Evolutionary conservation across 768 basidiomycete species (phyloP), one percentile per base, ranked within the genome.

Genomic region (Coprinopsis sp.): DNA sequence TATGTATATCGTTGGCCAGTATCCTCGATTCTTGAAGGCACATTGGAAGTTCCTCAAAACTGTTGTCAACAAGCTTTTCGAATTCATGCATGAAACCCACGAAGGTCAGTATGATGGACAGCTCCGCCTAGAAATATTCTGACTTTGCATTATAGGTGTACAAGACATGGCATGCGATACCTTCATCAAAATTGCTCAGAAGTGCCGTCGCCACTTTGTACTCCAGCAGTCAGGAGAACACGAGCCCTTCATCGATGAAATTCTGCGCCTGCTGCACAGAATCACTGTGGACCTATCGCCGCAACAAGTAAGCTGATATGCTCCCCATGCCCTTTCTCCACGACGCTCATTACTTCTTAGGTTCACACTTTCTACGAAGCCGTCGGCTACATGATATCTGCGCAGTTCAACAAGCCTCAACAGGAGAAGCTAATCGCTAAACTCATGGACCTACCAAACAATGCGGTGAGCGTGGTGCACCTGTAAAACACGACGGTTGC

Each of bases 41-140:
- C 96, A 99, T 64, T 99, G 96, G 96, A 99, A 98, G 70, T 99
- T 99, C 79, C 72, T 99, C 62, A 99, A 99, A 76, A 98, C 96
- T 2, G 96, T 99, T 45, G 95, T 99, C 52, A 99, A 98, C 72
- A 99, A 99, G 67, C 74, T 98, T 6, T 99, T 98, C 66, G 96
- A 99, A 64, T 99, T 99, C 65, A 98, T 98, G 93, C 96, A 99
- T 65, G 95, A 99, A 70, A 96, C 92, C 0, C 95, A 99, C 60
- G 96, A 99, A 73, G 93, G 91, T 86, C 44, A 30, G 72, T 25
- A n/a, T n/a, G 14, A 5, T 31, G 19, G 38, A n/a, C 51, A 30
- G n/a, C n/a, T 47, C 16, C 14, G 14, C 19, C 3, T 16, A n/a
- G 4, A 23, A n/a, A 31, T 29, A 14, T 21, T 12, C 33, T n/a